Evolutionary conservation across 805 yeast genomes (phyloP), one percentile per base, ranked within the genome.

Genomic region (Blastobotrys terrestris): DNA sequence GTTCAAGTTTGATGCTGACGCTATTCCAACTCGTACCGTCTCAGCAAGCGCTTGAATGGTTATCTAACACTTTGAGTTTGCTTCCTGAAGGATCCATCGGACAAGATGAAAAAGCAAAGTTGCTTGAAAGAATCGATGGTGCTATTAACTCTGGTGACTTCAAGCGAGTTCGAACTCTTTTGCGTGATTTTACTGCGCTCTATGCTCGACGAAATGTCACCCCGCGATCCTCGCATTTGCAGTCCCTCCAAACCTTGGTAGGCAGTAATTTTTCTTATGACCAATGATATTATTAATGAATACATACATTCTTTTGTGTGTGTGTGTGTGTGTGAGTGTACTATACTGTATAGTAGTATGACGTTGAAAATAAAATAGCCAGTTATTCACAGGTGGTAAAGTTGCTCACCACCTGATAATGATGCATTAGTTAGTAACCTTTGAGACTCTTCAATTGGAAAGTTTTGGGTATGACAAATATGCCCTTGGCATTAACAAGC

Each of bases 131-230:
- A 15, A 55, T 65, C 11, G 51, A 60, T 26, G 53, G 59, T 7
- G 58, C 62, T 14, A 43, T 66, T 48, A 77, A 75, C 39, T 80
- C 83, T 20, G 83, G 80, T 61, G 91, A 89, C 67, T 82, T 75
- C 66, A 78, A 92, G 65, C 78, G 87, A 58, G 81, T 88, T 21
- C 78, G 96, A 61, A 73, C 81, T 2, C 77, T 86, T 45, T 72
- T 91, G 51, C 79, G 82, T 61, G 92, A 85, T 64, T 92, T 91
- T 64, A 80, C 87, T 41, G 80, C 77, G 51, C 87, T 96, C 94
- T 90, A 88, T 68, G 71, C 84, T 31, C 74, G 96, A 60, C 85
- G 88, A 65, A 85, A 87, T 60, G 77, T 87, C 19, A 76, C 73
- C 3, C 71, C 78, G 53, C 64, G 77, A 66, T 57, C 73, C 13